Base-by-base conservation (phyloP, 805 yeast species). In the Candida pseudoglaebosa region DNA sequence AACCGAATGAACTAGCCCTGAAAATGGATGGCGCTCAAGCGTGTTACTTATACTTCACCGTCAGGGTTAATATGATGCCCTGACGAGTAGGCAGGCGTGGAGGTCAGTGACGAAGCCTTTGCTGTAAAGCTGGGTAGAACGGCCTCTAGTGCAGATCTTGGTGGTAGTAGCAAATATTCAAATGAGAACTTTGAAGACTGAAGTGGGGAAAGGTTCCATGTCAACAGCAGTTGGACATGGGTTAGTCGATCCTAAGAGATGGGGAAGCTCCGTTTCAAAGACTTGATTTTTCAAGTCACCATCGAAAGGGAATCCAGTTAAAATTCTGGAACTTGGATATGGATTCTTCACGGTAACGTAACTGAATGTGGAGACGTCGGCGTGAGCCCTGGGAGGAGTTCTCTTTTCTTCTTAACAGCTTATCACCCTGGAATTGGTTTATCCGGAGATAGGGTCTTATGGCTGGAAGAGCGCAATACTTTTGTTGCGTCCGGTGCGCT, bases 1-100 rank as follows among this genome's bases (percentile, higher is more conserved):
- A 73, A 73, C 65, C 65, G 70, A 62, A 64, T 64, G 67, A 59
- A 59, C 62, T 61, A 61, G 65, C 66, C 67, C 67, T 61, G 67
- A 61, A 61, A 61, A 62, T 59, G 67, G 66, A 57, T 44, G 50
- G 46, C 48, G 45, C 49, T 41, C 42, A 61, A 59, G 65, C 64
- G 65, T 59, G 60, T 56, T 59, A 61, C 67, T 61, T 61, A 57
- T 59, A 62, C 65, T 59, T 57, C 57, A 50, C 66, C 67, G 62
- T 53, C 57, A 58, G 61, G 59, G 63, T 57, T 52, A 41, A 54
- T 47, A 45, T 54, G 59, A 59, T 54, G 61, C 60, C 53, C 58
- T 55, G 53, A 52, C 62, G 66, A 62, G 66, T 61, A 61, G 67
- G 65, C 63, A 59, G 66, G 66, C 65, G 66, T 58, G 60, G 62